These are phyloP conservation scores for Atkinsonella texensis DNA, from an alignment of 2,329 filamentous ascomycete species.

Conservation along the genomic window DNA sequence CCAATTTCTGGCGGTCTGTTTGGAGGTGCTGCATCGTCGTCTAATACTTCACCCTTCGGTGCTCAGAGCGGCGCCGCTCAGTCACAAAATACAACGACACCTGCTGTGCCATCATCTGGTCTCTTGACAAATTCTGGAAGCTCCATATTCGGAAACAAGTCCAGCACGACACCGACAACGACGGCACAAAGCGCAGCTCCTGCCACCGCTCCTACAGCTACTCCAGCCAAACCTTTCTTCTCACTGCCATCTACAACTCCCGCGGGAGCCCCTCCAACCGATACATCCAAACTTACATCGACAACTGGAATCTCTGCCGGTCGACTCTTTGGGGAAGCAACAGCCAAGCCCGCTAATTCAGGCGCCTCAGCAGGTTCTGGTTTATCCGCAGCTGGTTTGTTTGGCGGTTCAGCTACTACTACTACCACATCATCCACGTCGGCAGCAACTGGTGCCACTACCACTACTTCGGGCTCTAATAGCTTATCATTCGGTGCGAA, in stretches of 20 bases:
- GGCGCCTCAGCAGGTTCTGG: conserved; percentile 12
- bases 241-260: conserved; percentile 25
- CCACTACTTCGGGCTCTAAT: conserved; percentile 12
- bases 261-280: conserved; percentile 39
- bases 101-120: conserved; percentile 15
- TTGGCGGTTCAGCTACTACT: conserved; percentile 13
- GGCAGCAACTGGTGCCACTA: conserved; percentile 13
- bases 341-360: conserved; percentile 13
- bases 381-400: conserved; percentile 13
- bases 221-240: conserved; percentile 13
- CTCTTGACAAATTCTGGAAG: conserved; percentile 18
- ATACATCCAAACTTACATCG: conserved; percentile 17
- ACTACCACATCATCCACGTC: conserved; percentile 12
- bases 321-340: conserved; percentile 17
- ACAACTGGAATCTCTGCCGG: conserved; percentile 7
- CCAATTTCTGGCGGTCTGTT: conserved; percentile 16
- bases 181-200: neutral
- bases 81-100: conserved; percentile 12
- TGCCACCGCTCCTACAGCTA: conserved; percentile 12
- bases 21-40: conserved; percentile 9
- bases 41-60: conserved; percentile 8
- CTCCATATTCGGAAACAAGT: conserved; percentile 19
- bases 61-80: conserved; percentile 7
- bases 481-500: conserved; percentile 29
- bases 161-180: conserved; percentile 2